Conservation (phyloP, 2,329 filamentous ascomycete species). For the Penicillium sclerotigenum region DNA sequence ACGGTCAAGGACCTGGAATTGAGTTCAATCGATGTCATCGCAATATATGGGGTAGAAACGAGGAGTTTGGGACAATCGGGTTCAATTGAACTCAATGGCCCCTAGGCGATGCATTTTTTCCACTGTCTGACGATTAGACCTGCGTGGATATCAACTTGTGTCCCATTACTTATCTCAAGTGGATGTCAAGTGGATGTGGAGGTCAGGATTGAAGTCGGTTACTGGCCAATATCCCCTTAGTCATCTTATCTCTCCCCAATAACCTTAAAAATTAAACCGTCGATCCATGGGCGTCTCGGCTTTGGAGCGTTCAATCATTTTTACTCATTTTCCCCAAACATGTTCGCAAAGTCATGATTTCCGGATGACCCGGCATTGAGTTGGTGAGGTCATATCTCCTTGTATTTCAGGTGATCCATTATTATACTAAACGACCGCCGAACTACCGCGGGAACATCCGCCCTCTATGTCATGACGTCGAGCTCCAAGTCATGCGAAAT, state of each 20-base stretch:
- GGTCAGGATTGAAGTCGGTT: not conserved
- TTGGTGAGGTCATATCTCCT: constrained; percentile 3
- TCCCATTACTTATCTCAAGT: not conserved
- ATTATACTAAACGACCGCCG: not conserved
- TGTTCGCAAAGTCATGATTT: not conserved
- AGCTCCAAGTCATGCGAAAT: not conserved
- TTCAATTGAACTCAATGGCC: not conserved
- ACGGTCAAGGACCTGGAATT: not conserved
- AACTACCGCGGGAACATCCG: not conserved
- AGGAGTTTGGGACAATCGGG: not conserved
- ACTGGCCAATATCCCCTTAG: not conserved
- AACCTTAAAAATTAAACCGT: constrained; percentile 3
- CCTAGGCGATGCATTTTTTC: not conserved
- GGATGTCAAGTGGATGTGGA: not conserved
- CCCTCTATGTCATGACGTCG: not conserved
- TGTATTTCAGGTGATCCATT: not conserved
- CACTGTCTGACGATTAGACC: constrained; percentile 3
- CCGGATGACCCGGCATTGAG: not conserved
- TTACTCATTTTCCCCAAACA: not conserved
- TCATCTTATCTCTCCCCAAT: not conserved
- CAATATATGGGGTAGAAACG: not conserved
- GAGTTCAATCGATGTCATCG: constrained; percentile 3
- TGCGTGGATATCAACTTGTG: not conserved
- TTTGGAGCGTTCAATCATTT: not conserved
- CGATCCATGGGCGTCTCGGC: not conserved